phyloP scores from a whole-genome alignment of 306 rosid genomes.

The Fragaria ananassa region DNA sequence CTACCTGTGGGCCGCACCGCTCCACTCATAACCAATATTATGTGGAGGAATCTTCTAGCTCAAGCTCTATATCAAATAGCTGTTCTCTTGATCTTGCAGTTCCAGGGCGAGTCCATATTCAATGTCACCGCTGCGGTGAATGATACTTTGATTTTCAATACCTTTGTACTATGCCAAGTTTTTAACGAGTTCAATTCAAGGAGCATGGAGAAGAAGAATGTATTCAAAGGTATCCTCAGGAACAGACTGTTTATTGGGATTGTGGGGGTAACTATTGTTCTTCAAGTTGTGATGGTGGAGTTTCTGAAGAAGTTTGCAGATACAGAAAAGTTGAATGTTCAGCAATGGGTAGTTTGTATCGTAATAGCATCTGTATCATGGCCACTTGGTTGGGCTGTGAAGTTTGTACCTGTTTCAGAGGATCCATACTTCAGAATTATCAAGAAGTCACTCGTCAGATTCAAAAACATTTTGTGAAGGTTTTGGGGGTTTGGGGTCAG shows the following conservation, averaged over 20 bases:
- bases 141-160: constrained; percentile 73
- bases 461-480: constrained; percentile 3
- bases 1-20: constrained; percentile 75
- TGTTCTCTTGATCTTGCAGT: constrained; percentile 59
- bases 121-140: constrained; percentile 48
- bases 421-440: constrained; percentile 36
- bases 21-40: constrained; percentile 70
- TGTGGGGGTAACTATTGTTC: constrained; percentile 63
- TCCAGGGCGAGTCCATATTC: constrained; percentile 62
- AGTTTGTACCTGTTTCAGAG: constrained; percentile 58
- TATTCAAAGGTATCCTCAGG: constrained; percentile 59
- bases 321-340: constrained; percentile 56
- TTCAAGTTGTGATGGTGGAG: constrained; percentile 84
- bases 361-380: constrained; percentile 62
- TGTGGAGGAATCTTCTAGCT: constrained; percentile 88
- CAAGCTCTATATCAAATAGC: constrained; percentile 74
- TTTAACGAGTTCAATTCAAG: constrained; percentile 87
- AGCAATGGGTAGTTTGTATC: constrained; percentile 61
- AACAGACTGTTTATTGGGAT: constrained; percentile 72
- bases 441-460: constrained; percentile 18
- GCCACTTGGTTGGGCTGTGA: constrained; percentile 74
- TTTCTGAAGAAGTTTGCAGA: constrained; percentile 77
- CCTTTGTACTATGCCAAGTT: constrained; percentile 83
- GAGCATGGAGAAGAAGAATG: constrained; percentile 72
- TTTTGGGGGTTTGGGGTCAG: neutral